Evolutionary conservation across 148 eudicot species (phyloP).

Genomic region (Rhododendron simsii): DNA sequence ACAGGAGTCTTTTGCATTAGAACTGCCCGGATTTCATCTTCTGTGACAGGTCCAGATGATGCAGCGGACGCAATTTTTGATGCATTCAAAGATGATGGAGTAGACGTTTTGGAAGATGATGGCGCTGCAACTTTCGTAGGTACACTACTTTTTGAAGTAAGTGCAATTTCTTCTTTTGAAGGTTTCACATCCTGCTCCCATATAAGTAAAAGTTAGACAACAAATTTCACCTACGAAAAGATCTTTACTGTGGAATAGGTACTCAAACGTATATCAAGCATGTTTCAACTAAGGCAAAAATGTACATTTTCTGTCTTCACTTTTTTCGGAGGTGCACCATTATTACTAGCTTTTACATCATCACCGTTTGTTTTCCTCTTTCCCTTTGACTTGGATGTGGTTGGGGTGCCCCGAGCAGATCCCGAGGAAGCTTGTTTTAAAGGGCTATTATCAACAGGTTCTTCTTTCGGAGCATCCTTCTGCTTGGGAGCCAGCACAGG

Average conservation of each 20-base stretch:
- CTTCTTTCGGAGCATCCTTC: slow-evolving; percentile 77
- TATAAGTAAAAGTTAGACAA: slow-evolving; percentile 8
- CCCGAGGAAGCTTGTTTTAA: slow-evolving; percentile 47
- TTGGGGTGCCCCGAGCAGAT: slow-evolving; percentile 64
- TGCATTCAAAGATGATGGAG: slow-evolving; percentile 31
- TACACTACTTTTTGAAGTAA: slow-evolving; percentile 37
- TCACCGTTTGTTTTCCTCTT: slow-evolving; percentile 74
- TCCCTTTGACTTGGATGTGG: slow-evolving; percentile 79
- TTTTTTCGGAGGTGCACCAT: slow-evolving; percentile 57
- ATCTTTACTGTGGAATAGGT: background rate
- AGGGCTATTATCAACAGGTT: slow-evolving; percentile 73
- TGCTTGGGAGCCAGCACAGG: slow-evolving; percentile 76
- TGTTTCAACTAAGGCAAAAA: background rate
- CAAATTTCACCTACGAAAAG: background rate
- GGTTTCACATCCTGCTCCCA: slow-evolving; percentile 58
- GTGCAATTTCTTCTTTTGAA: slow-evolving; percentile 41
- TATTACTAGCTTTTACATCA: slow-evolving; percentile 52
- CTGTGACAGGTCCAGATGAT: slow-evolving; percentile 77
- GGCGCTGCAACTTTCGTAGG: slow-evolving; percentile 37
- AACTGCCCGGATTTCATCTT: slow-evolving; percentile 88
- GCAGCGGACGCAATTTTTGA: slow-evolving; percentile 22
- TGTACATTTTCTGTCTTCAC: slow-evolving; percentile 79
- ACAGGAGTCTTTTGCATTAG: slow-evolving; percentile 62
- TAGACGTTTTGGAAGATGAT: slow-evolving; percentile 27
- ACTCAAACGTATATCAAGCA: background rate